Base-by-base conservation (phyloP, 768 basidiomycete species). In the Suillus variegatus region DNA sequence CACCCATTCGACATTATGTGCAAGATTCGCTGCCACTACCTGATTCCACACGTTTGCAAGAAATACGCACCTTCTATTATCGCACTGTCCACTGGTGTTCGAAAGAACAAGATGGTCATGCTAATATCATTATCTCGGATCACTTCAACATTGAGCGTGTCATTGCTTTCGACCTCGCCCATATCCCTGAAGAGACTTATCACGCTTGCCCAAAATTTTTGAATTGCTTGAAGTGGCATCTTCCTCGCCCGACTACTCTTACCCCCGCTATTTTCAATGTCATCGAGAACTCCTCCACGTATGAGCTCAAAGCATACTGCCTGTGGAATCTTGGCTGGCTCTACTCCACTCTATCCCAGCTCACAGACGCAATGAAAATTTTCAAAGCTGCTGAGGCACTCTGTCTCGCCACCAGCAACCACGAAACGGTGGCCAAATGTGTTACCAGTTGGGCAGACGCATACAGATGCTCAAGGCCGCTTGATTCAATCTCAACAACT, bases 1-100 rank as follows among this genome's bases (percentile, higher is more conserved):
- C 61, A 0, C 49, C 61, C 22, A 46, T 62, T 62, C 61, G 18
- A 8, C 46, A 44, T 35, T 62, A 43, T 49, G 49, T 62, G 46
- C 61, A 4, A 44, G 32, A 46, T 51, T 25, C 61, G 2, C 20
- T 62, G 43, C 61, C 7, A 32, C 10, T 1, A 28, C 25, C 32
- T 25, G 44, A 46, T 4, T 49, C 36, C 22, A 16, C 7, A 3
- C 9, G 14, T 16, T 28, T 52, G 51, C 51, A 0, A 28, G 51
- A 18, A 25, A 52, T 52, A 52, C 51, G 25, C 3, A 32, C 32
- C 49, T 49, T 51, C 61, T 49, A 44, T 32, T 49, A 62, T 46
- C 6, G 20, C 20, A 22, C 22, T 2, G 51, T 52, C 14, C 3
- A 25, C 0, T 3, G 0, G 7, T 52, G 51, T 28, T 16, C 3